Base-by-base conservation (phyloP, 148 eudicot species). In the Diospyros lotus region DNA sequence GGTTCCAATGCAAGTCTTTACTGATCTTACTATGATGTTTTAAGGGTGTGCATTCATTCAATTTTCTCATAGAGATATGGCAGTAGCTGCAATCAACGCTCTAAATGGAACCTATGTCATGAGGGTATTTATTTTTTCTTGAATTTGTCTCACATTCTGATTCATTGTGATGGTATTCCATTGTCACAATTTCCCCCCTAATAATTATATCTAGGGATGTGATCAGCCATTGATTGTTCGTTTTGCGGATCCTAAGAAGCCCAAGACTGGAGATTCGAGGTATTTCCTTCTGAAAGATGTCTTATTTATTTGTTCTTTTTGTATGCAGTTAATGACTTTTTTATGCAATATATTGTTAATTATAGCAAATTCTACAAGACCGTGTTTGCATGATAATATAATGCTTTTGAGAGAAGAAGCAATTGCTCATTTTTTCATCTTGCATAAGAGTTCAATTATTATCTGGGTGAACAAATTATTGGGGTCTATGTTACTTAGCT, bases 181-280 rank as follows among this genome's bases (percentile, higher is more conserved):
- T 43, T 60, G 51, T 41, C 52, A 58, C 74, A 48, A 75, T 9
- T 70, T 17, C 43, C 46, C 45, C 46, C 73, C 40, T 75, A 28
- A 28, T 28, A 28, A 28, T 28, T 28, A 28, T 41, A 39, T 71
- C 68, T 76, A 96, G 99, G 99, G 96, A 48, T 91, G 99, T 81
- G 94, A 93, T 68, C 86, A 85, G 58, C 94, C 98, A 40, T 79
- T 96, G 84, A 54, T 82, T 77, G 90, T 96, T 77, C 94, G 98
- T 64, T 93, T 91, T 89, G 99, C 99, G 64, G 99, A 96, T 64
- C 99, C 99, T 70, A 96, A 93, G 89, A 93, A 87, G 82, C 98
- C 97, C 39, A 88, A 84, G 80, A 63, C 76, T 48, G 90, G 84
- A 85, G 97, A 89, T n/a, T 53, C 85, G 73, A 89, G 96, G 99